phyloP scores from a whole-genome alignment of 2,329 filamentous ascomycete genomes.

The Epichloe elymi region DNA sequence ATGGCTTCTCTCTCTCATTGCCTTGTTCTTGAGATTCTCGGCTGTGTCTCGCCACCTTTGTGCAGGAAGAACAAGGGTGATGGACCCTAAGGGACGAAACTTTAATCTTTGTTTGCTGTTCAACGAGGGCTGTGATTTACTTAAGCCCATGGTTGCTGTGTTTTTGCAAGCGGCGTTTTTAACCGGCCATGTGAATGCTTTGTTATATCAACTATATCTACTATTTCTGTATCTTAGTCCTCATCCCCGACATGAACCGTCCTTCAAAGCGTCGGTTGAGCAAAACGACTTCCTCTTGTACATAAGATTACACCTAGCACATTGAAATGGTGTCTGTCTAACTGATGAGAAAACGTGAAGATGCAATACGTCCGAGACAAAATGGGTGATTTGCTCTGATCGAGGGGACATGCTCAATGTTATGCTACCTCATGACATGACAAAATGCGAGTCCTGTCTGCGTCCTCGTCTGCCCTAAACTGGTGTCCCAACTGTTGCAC shows the following conservation, averaged over 20 bases:
- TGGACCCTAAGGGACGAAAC: not conserved
- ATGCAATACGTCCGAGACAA: not conserved
- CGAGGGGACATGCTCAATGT: not conserved
- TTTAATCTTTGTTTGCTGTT: not conserved
- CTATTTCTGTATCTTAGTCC: not conserved
- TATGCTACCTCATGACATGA: no score
- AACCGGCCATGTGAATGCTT: conserved; percentile 3
- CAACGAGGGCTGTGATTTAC: not conserved
- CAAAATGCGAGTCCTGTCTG: no score
- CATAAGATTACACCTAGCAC: not conserved
- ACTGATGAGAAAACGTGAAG: not conserved
- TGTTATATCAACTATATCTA: not conserved
- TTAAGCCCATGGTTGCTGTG: not conserved
- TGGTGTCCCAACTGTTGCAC: no score
- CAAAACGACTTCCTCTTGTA: conserved; percentile 1
- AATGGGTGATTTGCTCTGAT: not conserved
- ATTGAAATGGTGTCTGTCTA: not conserved
- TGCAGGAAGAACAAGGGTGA: not conserved
- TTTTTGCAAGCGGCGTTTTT: conserved; percentile 3
- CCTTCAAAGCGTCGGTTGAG: not conserved
- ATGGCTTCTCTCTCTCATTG: not conserved
- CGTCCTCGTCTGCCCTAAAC: no score
- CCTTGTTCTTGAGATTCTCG: not conserved
- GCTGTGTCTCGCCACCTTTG: not conserved
- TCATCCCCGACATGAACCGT: not conserved